Conservation (phyloP, 805 yeast species). For the Candida michaelii region DNA sequence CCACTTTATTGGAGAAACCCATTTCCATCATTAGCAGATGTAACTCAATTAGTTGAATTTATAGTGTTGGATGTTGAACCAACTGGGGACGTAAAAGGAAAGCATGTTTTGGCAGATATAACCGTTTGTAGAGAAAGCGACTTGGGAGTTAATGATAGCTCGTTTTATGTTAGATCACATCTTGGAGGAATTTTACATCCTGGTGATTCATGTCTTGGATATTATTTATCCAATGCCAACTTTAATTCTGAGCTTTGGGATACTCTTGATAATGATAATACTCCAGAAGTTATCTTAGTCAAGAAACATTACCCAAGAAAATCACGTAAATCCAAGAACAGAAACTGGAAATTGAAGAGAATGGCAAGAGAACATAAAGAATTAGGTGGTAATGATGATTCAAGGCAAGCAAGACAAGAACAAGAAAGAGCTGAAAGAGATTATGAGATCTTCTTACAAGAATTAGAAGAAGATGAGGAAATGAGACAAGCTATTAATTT, state of each 20-base stretch:
- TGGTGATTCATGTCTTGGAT: conserved; percentile 94
- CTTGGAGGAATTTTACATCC: conserved; percentile 93
- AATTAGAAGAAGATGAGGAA: conserved; percentile 95
- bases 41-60: conserved; percentile 76
- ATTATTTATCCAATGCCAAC: conserved; percentile 79
- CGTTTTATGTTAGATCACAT: conserved; percentile 85
- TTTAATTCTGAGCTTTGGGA: conserved; percentile 89
- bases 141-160: conserved; percentile 80
- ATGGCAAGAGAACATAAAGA: conserved; percentile 96
- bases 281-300: conserved; percentile 84
- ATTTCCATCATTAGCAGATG: conserved; percentile 74
- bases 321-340: conserved; percentile 69
- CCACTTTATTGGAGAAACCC: conserved; percentile 78
- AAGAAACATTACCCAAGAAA: conserved; percentile 87
- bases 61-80: conserved; percentile 93
- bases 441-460: conserved; percentile 93
- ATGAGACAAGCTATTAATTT: conserved; percentile 86
- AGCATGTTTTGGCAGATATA: conserved; percentile 80
- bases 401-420: conserved; percentile 81
- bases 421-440: conserved; percentile 91
- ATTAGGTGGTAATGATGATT: conserved; percentile 68
- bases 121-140: conserved; percentile 89
- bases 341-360: conserved; percentile 91
- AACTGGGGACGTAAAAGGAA: conserved; percentile 76
- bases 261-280: conserved; percentile 53